Evolutionary conservation across 2,329 filamentous ascomycete genomes (phyloP), one percentile per base, ranked within the genome.

Genomic region (Bipolaris gigantea): DNA sequence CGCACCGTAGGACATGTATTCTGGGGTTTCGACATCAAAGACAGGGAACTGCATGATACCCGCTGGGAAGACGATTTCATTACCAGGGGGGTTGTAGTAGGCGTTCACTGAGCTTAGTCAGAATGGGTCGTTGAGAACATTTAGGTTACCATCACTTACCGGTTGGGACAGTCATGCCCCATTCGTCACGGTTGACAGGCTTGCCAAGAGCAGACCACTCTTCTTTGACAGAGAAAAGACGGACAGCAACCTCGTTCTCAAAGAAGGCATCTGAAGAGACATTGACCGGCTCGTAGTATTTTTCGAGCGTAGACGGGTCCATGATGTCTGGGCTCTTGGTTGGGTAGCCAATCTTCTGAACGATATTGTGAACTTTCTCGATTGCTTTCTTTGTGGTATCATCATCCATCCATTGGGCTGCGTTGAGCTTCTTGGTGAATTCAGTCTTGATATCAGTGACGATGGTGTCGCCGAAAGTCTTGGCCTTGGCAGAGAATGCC

Each of bases 361-460:
- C 75, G 58, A 89, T 89, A 53, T 87, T 85, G 58, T 84, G 78
- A 2, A 89, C 82, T 67, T 89, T 89, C 49, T 85, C 76, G 39
- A 85, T 82, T 2, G 85, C 85, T 6, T 84, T 76, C 48, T 82
- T 76, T 40, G 82, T 81, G 18, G 86, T 84, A 40, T 82, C 78
- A 2, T 83, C 75, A 39, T 85, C 83, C 81, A 89, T 88, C 87
- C 87, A 90, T 15, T 79, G 74, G 0, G 84, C 83, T 2, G 76
- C 72, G 33, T 81, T 77, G 41, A 89, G 74, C 54, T 83, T 87
- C 52, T 83, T 80, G 3, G 82, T 80, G 62, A 90, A 90, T 18
- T 84, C 80, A 15, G 81, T 77, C 70, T 88, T 89, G 67, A 91
- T 87, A 59, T 89, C 85, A 9, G 82, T 81, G n/a, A 90, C 82